Evolutionary conservation across 2,329 filamentous ascomycete species (phyloP).

Genomic region (Penicillium olsonii): DNA sequence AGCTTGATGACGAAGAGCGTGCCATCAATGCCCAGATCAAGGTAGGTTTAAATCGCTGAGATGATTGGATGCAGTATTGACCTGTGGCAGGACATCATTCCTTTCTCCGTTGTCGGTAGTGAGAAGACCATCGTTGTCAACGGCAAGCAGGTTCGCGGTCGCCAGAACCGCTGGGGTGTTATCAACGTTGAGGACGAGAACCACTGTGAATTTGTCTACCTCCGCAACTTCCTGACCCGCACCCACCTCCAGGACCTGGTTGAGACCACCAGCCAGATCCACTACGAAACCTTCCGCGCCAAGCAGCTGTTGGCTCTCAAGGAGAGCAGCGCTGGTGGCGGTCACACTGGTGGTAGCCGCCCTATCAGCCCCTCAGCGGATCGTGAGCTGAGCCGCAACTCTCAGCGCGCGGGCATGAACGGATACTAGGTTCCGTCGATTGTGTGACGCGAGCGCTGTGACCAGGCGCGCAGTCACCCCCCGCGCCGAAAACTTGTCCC

Average conservation of each 20-base stretch:
- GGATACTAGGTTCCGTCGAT: slow-evolving; percentile 70
- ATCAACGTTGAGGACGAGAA: slow-evolving; percentile 99
- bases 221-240: slow-evolving; percentile 96
- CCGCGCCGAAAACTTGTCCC: slow-evolving; percentile 28
- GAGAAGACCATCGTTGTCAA: slow-evolving; percentile 98
- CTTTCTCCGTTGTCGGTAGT: slow-evolving; percentile 96
- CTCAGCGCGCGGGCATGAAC: slow-evolving; percentile 98
- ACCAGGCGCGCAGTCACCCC: slow-evolving; percentile 20
- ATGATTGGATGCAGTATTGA: slow-evolving; percentile 39
- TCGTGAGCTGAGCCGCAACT: slow-evolving; percentile 93
- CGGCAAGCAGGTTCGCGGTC: slow-evolving; percentile 94
- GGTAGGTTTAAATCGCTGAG: slow-evolving; percentile 53
- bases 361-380: slow-evolving; percentile 96
- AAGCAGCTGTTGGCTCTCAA: slow-evolving; percentile 98
- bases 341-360: slow-evolving; percentile 69
- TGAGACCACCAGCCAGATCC: slow-evolving; percentile 98
- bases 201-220: slow-evolving; percentile 99
- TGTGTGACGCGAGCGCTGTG: slow-evolving; percentile 23
- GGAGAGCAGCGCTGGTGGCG: slow-evolving; percentile 88
- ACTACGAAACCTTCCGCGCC: slow-evolving; percentile 99
- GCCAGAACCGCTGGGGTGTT: slow-evolving; percentile 98
- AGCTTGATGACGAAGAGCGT: slow-evolving; percentile 96
- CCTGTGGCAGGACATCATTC: slow-evolving; percentile 73
- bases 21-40: slow-evolving; percentile 94
- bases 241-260: slow-evolving; percentile 98